Conservation (phyloP, 306 rosid species). For the Fragaria vesca region DNA sequence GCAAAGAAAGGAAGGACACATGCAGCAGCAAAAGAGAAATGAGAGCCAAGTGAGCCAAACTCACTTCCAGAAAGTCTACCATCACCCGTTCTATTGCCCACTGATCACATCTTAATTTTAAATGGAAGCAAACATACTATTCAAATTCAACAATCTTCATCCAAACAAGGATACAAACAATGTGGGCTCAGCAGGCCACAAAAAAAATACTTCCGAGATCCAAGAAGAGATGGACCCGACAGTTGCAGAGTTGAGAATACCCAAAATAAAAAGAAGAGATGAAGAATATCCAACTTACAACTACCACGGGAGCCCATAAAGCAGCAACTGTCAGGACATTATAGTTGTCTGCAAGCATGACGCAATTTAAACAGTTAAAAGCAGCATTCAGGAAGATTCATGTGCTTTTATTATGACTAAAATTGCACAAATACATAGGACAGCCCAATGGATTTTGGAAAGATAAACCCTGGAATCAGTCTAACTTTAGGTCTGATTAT, state of each 20-base stretch:
- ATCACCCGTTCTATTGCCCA: neutral
- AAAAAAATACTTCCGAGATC: neutral
- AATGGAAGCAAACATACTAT: neutral
- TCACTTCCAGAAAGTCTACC: neutral
- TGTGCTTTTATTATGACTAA: neutral
- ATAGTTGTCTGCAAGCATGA: constrained; percentile 67
- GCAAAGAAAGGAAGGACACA: neutral
- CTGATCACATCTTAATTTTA: neutral
- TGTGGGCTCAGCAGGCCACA: neutral
- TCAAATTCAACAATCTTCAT: neutral
- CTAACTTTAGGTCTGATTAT: neutral
- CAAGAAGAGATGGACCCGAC: neutral
- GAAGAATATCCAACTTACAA: constrained; percentile 51
- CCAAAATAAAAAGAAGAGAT: neutral
- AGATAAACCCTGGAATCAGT: neutral
- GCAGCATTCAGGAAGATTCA: constrained; percentile 16
- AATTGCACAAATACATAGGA: neutral
- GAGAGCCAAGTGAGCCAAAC: neutral
- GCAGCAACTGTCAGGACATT: constrained; percentile 66
- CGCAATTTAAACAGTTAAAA: constrained; percentile 11
- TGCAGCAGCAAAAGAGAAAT: neutral
- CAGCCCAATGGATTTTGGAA: neutral
- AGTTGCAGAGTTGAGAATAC: neutral
- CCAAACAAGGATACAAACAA: neutral
- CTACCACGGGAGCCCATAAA: constrained; percentile 82